Evolutionary conservation across 495 filamentous ascomycete species (phyloP), one percentile per base, ranked within the genome.

Genomic region (Podospora appendiculata): DNA sequence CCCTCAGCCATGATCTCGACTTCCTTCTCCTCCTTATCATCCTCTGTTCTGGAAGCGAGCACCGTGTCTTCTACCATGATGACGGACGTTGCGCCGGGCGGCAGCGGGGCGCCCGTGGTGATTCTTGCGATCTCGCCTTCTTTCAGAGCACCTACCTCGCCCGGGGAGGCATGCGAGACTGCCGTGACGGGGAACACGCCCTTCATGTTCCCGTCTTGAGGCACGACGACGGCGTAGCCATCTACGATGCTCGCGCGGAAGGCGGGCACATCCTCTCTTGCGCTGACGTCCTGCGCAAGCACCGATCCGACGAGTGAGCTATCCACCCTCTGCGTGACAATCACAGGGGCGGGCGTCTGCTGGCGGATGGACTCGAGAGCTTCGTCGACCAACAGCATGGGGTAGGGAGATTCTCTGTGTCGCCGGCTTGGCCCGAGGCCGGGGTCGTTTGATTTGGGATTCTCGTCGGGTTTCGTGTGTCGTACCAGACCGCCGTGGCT

Each of bases 61-160:
- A 81, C 70, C 0, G 93, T 97, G 60, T 97, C 93, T 70, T 98
- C 93, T 3, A 97, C 93, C 94, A 97, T 98, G 17, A 96, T 86
- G 13, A 97, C 92, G 3, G 90, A 83, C 39, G 87, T 95, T 11
- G 93, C 89, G 5, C 91, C 89, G 0, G 83, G 81, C 4, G 94
- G 93, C 2, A 98, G 72, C 11, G 93, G 92, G 5, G 94, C 93
- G 0, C 93, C 93, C 0, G 93, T 98, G 1, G 93, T 97, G 55
- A 97, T 95, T 32, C 93, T 72, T 8, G 94, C 83, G 36, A 96
- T 84, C 54, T 90, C 79, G 0, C 91, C 91, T 41, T 75, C 74
- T 41, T 84, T 73, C 19, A 96, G 70, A 10, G 77, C 32, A 71
- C 77, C 33, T 5, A 25, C 25, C 14, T 44, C 46, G 2, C n/a